Evolutionary conservation across 2,329 filamentous ascomycete species (phyloP), one percentile per base, ranked within the genome.

Genomic region (Scedosporium aurantiacum): DNA sequence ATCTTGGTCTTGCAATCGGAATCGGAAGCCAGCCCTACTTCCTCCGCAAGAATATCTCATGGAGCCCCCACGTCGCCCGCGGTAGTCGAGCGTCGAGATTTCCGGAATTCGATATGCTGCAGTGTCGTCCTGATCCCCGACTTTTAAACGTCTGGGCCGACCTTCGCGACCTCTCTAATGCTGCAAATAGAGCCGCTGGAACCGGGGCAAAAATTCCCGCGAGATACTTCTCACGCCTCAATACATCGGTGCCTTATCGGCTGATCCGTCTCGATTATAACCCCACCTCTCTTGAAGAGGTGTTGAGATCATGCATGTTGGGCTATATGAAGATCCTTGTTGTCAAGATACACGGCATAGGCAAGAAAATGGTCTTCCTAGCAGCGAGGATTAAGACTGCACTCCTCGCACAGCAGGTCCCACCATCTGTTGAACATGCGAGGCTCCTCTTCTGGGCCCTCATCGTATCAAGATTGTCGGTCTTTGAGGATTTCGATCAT

Each of bases 141-240:
- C 63, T 70, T 0, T 18, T 66, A 2, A 64, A 67, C 27, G 57
- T 67, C 8, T 68, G 67, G 65, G 60, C 63, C 18, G 68, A 69
- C 57, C 57, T 70, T 0, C 64, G 58, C 2, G 64, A 67, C n/a
- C 68, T 69, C 40, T 63, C 68, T 1, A 61, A 41, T 6, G 63
- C 64, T 1, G 65, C 66, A 25, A 68, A 70, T 55, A 57, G 66
- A 3, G 65, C 65, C 7, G 63, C 63, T 2, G 62, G 64, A 18
- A 66, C 67, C 1, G 63, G 64, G 4, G 55, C 58, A 12, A 67
- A 65, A 57, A 64, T 69, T 21, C 59, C 60, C 2, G 55, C 60
- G 21, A 60, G 61, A 8, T 50, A 66, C 37, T 69, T 67, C 60
- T 60, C 60, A 14, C 63, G 63, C n/a, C 55, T 67, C 2, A 61